These are phyloP conservation scores for Colletotrichum limetticola DNA, from an alignment of 2,329 filamentous ascomycete genomes.

Conservation along the genomic window DNA sequence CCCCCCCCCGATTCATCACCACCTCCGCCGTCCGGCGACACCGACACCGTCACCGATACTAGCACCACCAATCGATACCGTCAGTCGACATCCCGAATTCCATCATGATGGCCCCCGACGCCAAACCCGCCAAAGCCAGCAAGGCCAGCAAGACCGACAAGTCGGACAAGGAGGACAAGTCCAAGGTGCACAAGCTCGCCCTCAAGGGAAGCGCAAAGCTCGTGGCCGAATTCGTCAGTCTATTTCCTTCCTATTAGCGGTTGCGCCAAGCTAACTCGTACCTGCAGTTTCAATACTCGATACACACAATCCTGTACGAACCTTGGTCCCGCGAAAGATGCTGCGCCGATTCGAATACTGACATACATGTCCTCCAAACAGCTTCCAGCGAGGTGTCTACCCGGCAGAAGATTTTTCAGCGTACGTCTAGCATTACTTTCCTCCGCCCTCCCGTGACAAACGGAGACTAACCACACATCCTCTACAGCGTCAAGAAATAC, in stretches of 20 bases:
- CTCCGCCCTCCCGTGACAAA: neutral
- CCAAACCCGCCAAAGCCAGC: conserved; percentile 8
- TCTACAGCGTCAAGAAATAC: conserved; percentile 88
- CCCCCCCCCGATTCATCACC: neutral
- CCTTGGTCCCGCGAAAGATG: rapidly evolving
- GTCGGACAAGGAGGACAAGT: conserved; percentile 65
- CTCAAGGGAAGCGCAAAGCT: conserved; percentile 86
- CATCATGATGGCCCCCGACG: conserved; percentile 15
- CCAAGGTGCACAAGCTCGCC: conserved; percentile 94
- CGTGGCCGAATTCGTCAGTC: conserved; percentile 91
- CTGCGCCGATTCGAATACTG: neutral
- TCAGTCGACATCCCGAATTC: neutral
- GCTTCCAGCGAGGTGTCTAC: conserved; percentile 87
- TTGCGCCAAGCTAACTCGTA: conserved; percentile 34
- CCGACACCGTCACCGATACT: neutral
- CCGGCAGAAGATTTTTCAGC: conserved; percentile 97
- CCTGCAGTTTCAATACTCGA: conserved; percentile 90
- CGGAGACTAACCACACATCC: neutral
- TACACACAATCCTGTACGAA: conserved; percentile 90
- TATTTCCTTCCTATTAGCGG: neutral
- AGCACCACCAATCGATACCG: neutral
- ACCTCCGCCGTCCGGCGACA: neutral
- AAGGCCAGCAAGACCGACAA: conserved; percentile 36
- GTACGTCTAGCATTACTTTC: conserved; percentile 57
- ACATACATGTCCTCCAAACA: conserved; percentile 46